phyloP scores from a whole-genome alignment of 495 filamentous ascomycete species.

The Oleoguttula mirabilis region DNA sequence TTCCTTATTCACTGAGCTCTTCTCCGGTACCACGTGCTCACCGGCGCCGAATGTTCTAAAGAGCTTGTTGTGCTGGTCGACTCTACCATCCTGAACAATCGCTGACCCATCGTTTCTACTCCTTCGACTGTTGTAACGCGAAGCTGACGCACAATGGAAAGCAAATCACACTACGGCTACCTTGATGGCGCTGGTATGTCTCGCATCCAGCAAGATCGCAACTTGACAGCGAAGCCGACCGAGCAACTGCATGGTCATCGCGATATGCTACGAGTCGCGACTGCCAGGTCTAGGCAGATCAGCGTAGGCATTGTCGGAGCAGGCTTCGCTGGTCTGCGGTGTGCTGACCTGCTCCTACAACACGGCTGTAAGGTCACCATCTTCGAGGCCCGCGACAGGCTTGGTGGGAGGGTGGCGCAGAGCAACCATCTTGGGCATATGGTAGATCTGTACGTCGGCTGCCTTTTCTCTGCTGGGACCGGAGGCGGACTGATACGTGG shows the following conservation, averaged over 20 bases:
- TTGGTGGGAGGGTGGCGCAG: conserved; percentile 64
- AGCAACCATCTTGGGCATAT: conserved; percentile 29
- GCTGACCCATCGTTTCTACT: too few relatives aligned
- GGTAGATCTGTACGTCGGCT: conserved; percentile 39
- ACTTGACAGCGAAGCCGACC: too few relatives aligned
- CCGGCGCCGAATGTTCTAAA: too few relatives aligned
- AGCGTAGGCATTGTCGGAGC: conserved; percentile 80
- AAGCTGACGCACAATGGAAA: conserved; percentile 7
- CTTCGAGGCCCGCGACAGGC: conserved; percentile 68
- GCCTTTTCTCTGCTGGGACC: neutral
- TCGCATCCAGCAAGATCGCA: conserved; percentile 8
- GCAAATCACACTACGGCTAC: neutral
- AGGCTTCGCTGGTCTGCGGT: conserved; percentile 75
- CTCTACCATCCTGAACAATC: too few relatives aligned
- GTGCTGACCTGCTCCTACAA: conserved; percentile 68
- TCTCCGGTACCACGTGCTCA: too few relatives aligned
- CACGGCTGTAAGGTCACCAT: conserved; percentile 74
- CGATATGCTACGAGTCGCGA: too few relatives aligned
- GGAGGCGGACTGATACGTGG: neutral
- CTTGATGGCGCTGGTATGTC: conserved; percentile 4
- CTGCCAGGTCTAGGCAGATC: too few relatives aligned
- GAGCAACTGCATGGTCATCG: too few relatives aligned
- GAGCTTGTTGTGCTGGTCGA: too few relatives aligned
- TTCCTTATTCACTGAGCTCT: too few relatives aligned
- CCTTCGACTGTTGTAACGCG: too few relatives aligned